Percentiles rank a stretch among this genome's conserved stretches.
Evolutionary conservation across 257 asterid species (phyloP).

Genomic region (Ophiorrhiza pumila): DNA sequence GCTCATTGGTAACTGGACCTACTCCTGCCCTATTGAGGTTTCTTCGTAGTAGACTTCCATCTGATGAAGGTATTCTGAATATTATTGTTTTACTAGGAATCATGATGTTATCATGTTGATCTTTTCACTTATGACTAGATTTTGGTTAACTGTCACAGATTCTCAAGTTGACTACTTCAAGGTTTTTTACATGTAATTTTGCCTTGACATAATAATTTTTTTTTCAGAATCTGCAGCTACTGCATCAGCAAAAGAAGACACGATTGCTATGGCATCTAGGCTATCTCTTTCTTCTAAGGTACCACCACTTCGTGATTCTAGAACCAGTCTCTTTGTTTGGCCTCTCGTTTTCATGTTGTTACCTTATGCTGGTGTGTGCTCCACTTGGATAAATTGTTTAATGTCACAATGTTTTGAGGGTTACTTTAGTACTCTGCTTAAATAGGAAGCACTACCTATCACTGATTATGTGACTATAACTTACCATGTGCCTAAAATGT

Average conservation of each 20-base stretch:
- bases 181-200: not conserved
- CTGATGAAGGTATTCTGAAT: conserved; percentile 65
- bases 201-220: conserved; percentile 12
- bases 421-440: not conserved
- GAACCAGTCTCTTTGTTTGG: not conserved
- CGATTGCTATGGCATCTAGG: conserved; percentile 64
- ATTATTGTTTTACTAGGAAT: conserved; percentile 15
- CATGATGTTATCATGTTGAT: not conserved
- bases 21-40: conserved; percentile 73
- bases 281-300: conserved; percentile 82
- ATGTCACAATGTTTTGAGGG: not conserved
- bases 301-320: not conserved
- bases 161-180: not conserved
- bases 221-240: conserved; percentile 56
- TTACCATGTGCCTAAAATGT: not conserved
- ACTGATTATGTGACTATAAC: not conserved
- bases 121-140: conserved; percentile 8
- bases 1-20: conserved; percentile 90
- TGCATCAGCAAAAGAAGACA: conserved; percentile 55
- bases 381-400: not conserved
- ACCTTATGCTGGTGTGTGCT: not conserved
- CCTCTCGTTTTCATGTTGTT: not conserved
- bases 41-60: conserved; percentile 87
- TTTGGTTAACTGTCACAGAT: conserved; percentile 13
- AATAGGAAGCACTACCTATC: not conserved